Percentiles rank a stretch among this genome's conserved stretches.
Conservation (phyloP, 139 green algal species). For the Chlamydomonas schloesseri region DNA sequence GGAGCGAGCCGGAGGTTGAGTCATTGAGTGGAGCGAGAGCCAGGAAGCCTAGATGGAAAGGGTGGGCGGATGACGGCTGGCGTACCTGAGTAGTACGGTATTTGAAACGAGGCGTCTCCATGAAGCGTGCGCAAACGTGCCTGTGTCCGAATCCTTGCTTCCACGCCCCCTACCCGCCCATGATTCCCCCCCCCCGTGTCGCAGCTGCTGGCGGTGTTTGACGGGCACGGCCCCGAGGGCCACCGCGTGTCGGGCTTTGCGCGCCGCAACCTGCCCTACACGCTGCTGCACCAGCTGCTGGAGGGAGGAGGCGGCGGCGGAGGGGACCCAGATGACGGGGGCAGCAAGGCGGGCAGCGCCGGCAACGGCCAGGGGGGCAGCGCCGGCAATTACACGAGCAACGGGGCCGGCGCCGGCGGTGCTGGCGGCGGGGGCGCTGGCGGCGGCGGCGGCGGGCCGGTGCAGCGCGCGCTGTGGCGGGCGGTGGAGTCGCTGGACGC, state of each 20-base stretch:
- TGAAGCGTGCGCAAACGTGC: no score
- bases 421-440: not conserved
- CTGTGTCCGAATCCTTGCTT: no score
- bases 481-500: slow-evolving; percentile 4
- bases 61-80: no score
- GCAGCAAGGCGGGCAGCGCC: not conserved
- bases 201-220: slow-evolving; percentile 22
- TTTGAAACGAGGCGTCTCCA: no score
- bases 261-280: slow-evolving; percentile 26
- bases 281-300: slow-evolving; percentile 29
- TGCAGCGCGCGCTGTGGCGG: slow-evolving; percentile 19
- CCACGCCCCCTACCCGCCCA: no score
- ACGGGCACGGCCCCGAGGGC: slow-evolving; percentile 49
- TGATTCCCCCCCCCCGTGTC: no score
- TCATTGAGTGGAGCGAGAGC: no score
- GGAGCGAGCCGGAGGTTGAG: no score
- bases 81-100: no score
- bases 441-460: not conserved
- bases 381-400: no score
- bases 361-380: not conserved
- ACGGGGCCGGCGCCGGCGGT: not conserved
- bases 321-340: not conserved
- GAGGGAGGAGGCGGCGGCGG: not conserved
- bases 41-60: no score
- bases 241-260: slow-evolving; percentile 40